A percentile compares a stretch with the other conserved stretches of the same genome.
phyloP scores from a whole-genome alignment of 257 asterid species.

The Solanum appendiculatum region DNA sequence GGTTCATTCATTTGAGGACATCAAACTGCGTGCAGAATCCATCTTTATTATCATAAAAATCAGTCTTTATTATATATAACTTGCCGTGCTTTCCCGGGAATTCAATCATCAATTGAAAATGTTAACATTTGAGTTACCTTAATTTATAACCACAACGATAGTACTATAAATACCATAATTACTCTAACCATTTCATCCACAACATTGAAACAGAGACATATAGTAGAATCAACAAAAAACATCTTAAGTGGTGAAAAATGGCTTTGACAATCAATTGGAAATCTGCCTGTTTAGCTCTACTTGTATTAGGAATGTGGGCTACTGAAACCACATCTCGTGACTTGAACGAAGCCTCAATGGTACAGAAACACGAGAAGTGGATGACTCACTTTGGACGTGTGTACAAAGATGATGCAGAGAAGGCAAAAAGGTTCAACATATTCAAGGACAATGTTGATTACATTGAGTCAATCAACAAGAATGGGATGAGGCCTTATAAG shows the following conservation, averaged over 20 bases:
- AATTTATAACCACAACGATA: neutral
- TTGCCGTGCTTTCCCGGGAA: neutral
- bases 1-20: neutral
- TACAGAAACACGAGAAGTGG: constrained; percentile 27
- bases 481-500: constrained; percentile 6
- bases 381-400: constrained; percentile 22
- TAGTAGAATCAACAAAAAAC: neutral
- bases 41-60: too few relatives aligned
- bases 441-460: constrained; percentile 25
- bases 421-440: constrained; percentile 21
- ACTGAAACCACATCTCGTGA: constrained; percentile 14
- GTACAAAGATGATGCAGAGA: constrained; percentile 24
- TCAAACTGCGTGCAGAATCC: neutral
- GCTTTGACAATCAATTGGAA: constrained; percentile 4
- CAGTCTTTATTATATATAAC: neutral
- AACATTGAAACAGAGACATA: neutral
- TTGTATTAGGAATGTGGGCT: constrained; percentile 15
- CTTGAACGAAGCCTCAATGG: constrained; percentile 13
- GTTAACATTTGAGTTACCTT: neutral
- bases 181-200: neutral
- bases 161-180: neutral
- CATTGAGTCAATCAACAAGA: constrained; percentile 24
- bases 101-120: neutral
- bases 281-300: constrained; percentile 2
- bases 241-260: constrained; percentile 6